phyloP scores from a whole-genome alignment of 768 basidiomycete genomes.

The Fistulinella prunicolor region DNA sequence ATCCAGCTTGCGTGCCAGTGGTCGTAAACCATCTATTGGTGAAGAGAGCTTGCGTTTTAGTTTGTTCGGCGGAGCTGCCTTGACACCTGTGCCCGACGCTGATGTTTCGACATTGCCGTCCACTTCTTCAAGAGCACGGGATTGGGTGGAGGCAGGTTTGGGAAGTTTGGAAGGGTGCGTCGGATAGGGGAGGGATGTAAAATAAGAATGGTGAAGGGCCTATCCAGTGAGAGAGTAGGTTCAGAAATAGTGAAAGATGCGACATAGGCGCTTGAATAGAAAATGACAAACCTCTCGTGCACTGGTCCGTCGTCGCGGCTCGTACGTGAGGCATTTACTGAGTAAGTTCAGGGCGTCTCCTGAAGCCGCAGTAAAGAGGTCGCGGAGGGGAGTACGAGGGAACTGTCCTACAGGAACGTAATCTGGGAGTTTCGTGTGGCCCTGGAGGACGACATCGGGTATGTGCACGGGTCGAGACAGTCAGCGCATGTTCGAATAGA shows the following conservation, averaged over 20 bases:
- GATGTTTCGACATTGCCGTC: constrained; percentile 67
- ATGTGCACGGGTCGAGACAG: too few relatives aligned
- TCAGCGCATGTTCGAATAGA: not conserved
- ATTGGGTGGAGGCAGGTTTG: constrained; percentile 51
- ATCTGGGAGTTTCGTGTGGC: constrained; percentile 87
- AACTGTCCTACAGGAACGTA: constrained; percentile 86
- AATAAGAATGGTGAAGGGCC: constrained; percentile 88
- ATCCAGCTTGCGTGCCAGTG: constrained; percentile 70
- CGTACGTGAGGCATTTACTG: constrained; percentile 74
- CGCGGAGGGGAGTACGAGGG: constrained; percentile 76
- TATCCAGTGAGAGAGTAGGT: constrained; percentile 33
- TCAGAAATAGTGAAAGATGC: not conserved
- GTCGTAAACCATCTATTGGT: constrained; percentile 47
- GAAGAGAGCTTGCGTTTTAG: constrained; percentile 72
- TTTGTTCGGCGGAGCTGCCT: constrained; percentile 48
- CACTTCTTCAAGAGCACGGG: constrained; percentile 70
- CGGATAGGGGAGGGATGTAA: constrained; percentile 81
- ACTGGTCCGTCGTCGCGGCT: constrained; percentile 78
- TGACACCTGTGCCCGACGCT: constrained; percentile 48
- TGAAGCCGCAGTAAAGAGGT: constrained; percentile 89
- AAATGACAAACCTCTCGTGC: constrained; percentile 55
- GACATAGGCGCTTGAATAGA: not conserved
- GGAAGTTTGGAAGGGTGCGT: constrained; percentile 88
- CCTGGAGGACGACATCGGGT: constrained; percentile 45
- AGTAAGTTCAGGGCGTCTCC: constrained; percentile 83